Evolutionary conservation across 202 grass and related monocot species (phyloP).

Genomic region (Saccharum hybrid): DNA sequence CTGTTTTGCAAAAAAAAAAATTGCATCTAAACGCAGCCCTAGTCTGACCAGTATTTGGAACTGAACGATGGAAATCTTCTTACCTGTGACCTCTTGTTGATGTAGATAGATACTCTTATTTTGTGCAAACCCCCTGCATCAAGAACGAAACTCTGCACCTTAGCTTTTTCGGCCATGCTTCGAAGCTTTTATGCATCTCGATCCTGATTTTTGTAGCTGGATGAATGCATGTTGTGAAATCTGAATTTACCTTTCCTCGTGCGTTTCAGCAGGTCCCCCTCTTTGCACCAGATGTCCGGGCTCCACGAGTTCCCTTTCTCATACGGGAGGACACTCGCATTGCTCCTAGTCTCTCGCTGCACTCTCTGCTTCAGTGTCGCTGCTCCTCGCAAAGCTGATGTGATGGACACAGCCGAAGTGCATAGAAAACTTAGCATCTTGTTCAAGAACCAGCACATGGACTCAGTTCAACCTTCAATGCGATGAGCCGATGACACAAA

Average conservation of each 20-base stretch:
- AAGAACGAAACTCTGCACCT: constrained; percentile 41
- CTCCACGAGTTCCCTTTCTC: constrained; percentile 52
- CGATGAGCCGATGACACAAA: not conserved
- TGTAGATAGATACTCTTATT: constrained; percentile 76
- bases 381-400: constrained; percentile 82
- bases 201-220: constrained; percentile 11
- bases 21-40: not conserved
- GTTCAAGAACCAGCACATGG: not conserved
- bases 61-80: constrained; percentile 6
- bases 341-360: constrained; percentile 73
- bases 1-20: no score
- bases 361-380: constrained; percentile 76
- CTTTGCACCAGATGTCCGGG: constrained; percentile 97
- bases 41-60: constrained; percentile 14
- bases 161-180: constrained; percentile 7
- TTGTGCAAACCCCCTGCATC: constrained; percentile 76
- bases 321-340: constrained; percentile 77
- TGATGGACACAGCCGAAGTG: not conserved
- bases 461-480: not conserved
- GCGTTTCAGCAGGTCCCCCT: constrained; percentile 86
- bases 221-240: not conserved
- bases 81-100: constrained; percentile 92
- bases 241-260: constrained; percentile 73
- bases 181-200: not conserved
- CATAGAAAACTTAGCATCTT: not conserved